These are phyloP conservation scores for Phytophthora citrophthora DNA, from an alignment of 352 stramenopile species.

Conservation along the genomic window DNA sequence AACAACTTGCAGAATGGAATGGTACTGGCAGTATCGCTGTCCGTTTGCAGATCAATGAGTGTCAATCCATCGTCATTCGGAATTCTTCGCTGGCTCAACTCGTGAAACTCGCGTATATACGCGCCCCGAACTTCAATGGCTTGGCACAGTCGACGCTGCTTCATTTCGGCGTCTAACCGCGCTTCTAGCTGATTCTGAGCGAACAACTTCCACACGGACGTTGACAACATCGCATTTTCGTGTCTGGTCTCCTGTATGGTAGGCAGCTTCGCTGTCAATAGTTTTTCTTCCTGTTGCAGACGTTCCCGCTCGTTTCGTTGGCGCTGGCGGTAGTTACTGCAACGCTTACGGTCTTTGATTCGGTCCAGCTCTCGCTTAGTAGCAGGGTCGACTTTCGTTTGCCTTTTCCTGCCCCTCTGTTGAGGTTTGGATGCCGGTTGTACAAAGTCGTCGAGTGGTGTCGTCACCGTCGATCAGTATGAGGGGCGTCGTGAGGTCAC, in stretches of 20 bases:
- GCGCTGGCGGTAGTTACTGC: slow-evolving; percentile 1
- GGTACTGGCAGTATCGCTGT: too few relatives aligned
- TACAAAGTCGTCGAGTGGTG: too few relatives aligned
- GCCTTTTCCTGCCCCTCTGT: neutral
- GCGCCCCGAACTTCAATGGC: neutral
- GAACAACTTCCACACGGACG: slow-evolving; percentile 5
- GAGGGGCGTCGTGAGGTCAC: too few relatives aligned
- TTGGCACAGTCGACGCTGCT: slow-evolving; percentile 1
- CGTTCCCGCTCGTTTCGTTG: slow-evolving; percentile 1
- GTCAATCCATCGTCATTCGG: too few relatives aligned
- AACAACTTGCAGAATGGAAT: neutral
- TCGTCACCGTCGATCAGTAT: too few relatives aligned
- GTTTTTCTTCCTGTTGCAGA: neutral
- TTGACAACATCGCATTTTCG: neutral
- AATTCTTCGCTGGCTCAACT: neutral
- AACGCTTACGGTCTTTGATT: slow-evolving; percentile 12
- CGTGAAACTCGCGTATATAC: neutral
- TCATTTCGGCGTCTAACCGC: neutral
- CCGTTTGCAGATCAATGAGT: too few relatives aligned
- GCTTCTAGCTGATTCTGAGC: neutral
- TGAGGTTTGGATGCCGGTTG: neutral
- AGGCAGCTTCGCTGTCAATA: slow-evolving; percentile 14
- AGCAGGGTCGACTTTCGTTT: neutral
- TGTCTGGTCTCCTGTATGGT: neutral
- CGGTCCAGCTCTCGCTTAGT: neutral